A percentile compares a stretch with the other conserved stretches of the same genome.
These are phyloP conservation scores for Hamamelis virginiana DNA, from an alignment of 164 flowering plant genomes.

Conservation along the genomic window DNA sequence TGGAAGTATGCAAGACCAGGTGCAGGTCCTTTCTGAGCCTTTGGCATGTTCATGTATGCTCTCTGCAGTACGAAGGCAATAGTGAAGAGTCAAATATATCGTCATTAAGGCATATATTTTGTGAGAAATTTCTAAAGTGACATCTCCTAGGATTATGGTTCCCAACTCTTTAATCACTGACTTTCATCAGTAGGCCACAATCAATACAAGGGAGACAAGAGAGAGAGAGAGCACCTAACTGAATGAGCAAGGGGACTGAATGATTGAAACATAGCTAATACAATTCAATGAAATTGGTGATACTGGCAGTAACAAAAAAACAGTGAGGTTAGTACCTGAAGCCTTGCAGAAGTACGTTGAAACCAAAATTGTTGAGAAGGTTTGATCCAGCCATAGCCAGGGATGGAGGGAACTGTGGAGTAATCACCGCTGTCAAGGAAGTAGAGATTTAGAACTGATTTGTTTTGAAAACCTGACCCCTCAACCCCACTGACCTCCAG, in stretches of 20 bases:
- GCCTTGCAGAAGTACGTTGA: slow-evolving; percentile 59
- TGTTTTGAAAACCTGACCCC: slow-evolving; percentile 60
- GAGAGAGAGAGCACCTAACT: too few species aligned
- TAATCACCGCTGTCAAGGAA: slow-evolving; percentile 96
- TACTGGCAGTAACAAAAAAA: background rate
- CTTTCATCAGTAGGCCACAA: too few species aligned
- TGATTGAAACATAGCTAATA: too few species aligned
- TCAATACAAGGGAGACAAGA: too few species aligned
- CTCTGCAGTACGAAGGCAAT: slow-evolving; percentile 38
- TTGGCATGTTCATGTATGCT: slow-evolving; percentile 50
- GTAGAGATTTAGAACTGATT: slow-evolving; percentile 82
- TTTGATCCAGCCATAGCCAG: slow-evolving; percentile 94
- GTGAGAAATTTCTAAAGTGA: too few species aligned
- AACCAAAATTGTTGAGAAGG: slow-evolving; percentile 92
- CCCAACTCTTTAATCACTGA: too few species aligned
- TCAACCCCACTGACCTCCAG: slow-evolving; percentile 67
- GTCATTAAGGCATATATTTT: background rate
- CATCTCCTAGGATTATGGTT: too few species aligned
- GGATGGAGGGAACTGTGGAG: slow-evolving; percentile 69
- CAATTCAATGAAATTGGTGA: too few species aligned
- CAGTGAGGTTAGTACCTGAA: slow-evolving; percentile 43
- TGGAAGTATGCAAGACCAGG: slow-evolving; percentile 90
- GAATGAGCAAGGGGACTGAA: too few species aligned
- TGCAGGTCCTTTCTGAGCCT: slow-evolving; percentile 57
- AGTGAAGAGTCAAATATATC: background rate